Base-by-base conservation (phyloP, 2,329 filamentous ascomycete genomes). In the Coniochaeta pulveracea region DNA sequence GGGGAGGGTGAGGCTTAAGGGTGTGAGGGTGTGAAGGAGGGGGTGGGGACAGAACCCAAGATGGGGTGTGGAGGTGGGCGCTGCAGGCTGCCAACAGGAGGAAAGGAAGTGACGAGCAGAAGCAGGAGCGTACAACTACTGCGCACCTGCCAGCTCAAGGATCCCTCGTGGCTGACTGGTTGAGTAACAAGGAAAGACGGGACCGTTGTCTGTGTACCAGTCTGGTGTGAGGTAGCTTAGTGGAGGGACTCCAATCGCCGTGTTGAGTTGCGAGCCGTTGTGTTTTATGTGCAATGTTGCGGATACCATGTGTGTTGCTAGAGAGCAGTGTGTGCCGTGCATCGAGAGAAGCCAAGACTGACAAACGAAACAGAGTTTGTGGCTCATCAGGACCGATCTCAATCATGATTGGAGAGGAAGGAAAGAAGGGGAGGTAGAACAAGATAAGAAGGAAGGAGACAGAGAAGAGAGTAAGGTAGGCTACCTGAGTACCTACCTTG, bases 201-300 rank as follows among this genome's bases (percentile, higher is more conserved):
- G 21, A 31, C 6, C 18, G 28, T 33, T 25, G 21, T 25, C 9
- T 24, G 30, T 25, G 30, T 33, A 33, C 25, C 21, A 15, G 21
- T 18, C 10, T 11, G 12, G 16, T 33, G 22, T 33, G 30, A 14
- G 30, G 19, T 33, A 33, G 19, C 30, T 33, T 24, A 17, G 30
- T 33, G 33, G 9, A 27, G 34, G 19, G 34, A 28, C 34, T 35
- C 37, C 28, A 36, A 22, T 36, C 29, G 24, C 16, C 19, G 28
- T 38, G 29, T 33, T n/a, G 30, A 26, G 33, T 27, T 31, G 31
- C 26, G 23, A 31, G n/a, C 18, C 23, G 16, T 31, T 36, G 33
- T 33, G 34, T 40, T 29, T 34, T 41, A 31, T 33, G 35, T 29
- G 14, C 17, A 27, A 46, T 37, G 40, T 44, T 45, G 36, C 38